Conservation (phyloP, 2,329 filamentous ascomycete genomes). For the Botrytis tulipae region DNA sequence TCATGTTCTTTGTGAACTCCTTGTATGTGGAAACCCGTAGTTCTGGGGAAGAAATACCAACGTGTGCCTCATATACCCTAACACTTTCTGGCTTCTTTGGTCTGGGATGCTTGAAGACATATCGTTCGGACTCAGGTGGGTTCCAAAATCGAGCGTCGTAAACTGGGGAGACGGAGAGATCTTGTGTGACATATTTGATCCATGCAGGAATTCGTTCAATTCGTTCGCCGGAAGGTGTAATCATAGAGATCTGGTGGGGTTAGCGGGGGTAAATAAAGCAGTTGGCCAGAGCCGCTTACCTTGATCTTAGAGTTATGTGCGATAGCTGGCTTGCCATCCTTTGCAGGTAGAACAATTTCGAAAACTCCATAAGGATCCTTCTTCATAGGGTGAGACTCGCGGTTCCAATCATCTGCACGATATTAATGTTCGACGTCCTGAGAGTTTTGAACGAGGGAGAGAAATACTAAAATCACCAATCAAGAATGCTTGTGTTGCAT, state of each 20-base stretch:
- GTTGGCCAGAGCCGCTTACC: constrained; percentile 48
- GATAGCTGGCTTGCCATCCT: constrained; percentile 73
- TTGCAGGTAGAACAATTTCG: constrained; percentile 73
- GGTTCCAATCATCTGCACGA: constrained; percentile 75
- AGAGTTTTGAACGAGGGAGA: constrained; percentile 23
- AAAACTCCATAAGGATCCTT: constrained; percentile 85
- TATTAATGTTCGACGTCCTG: constrained; percentile 27
- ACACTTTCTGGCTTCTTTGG: constrained; percentile 81
- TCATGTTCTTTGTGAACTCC: constrained; percentile 90
- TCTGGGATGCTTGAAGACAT: constrained; percentile 78
- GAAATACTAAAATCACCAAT: constrained; percentile 87
- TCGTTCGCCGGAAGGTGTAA: constrained; percentile 73
- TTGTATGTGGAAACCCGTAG: constrained; percentile 90
- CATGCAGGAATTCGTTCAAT: constrained; percentile 90
- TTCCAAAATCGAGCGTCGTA: constrained; percentile 99
- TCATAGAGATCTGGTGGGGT: constrained; percentile 69
- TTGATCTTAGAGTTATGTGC: constrained; percentile 95
- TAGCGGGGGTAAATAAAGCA: constrained; percentile 21
- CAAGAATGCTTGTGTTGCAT: constrained; percentile 78
- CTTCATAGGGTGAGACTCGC: constrained; percentile 80
- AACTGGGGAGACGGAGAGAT: constrained; percentile 80
- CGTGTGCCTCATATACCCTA: constrained; percentile 98
- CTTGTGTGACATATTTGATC: constrained; percentile 97
- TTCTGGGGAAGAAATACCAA: constrained; percentile 93
- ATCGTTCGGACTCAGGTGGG: constrained; percentile 71